phyloP scores from a whole-genome alignment of 2,329 filamentous ascomycete species.

The Fusarium chuoi region DNA sequence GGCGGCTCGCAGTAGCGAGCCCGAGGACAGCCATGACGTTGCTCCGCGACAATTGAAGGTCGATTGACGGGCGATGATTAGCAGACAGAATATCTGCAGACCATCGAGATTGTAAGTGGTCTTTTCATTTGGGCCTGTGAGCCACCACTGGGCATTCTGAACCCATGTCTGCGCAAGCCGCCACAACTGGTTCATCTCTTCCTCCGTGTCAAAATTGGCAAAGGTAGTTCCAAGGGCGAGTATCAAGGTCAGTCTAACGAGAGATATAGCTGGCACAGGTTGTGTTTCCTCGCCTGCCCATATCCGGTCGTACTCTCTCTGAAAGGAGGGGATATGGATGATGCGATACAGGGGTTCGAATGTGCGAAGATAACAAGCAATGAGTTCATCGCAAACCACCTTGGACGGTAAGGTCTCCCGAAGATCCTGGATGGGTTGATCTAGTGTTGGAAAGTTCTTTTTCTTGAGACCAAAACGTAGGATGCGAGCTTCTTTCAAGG shows the following conservation, averaged over 20 bases:
- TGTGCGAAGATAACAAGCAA: conserved; percentile 40
- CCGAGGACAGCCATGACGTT: conserved; percentile 42
- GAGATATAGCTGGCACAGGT: conserved; percentile 21
- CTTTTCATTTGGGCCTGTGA: conserved; percentile 41
- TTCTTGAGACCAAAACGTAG: conserved; percentile 35
- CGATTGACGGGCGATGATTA: conserved; percentile 39
- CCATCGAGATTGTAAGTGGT: conserved; percentile 41
- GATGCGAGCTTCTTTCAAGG: conserved; percentile 32
- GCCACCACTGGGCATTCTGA: conserved; percentile 44
- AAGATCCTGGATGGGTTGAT: conserved; percentile 34
- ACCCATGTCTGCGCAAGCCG: conserved; percentile 40
- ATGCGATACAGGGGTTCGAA: conserved; percentile 43
- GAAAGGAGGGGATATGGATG: conserved; percentile 39
- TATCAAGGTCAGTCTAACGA: conserved; percentile 37
- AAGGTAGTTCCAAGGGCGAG: conserved; percentile 42
- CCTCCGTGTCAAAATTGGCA: conserved; percentile 20
- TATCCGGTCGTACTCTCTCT: conserved; percentile 35
- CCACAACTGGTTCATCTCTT: conserved; percentile 19
- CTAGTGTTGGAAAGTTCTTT: conserved; percentile 21
- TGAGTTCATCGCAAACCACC: conserved; percentile 33
- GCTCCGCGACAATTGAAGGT: conserved; percentile 43
- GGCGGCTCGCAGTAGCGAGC: conserved; percentile 39
- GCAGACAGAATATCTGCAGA: conserved; percentile 39
- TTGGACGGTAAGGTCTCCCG: conserved; percentile 31
- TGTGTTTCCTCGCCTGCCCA: conserved; percentile 24